Evolutionary conservation across 495 filamentous ascomycete genomes (phyloP), one percentile per base, ranked within the genome.

Genomic region (Penicillium longicatenatum): DNA sequence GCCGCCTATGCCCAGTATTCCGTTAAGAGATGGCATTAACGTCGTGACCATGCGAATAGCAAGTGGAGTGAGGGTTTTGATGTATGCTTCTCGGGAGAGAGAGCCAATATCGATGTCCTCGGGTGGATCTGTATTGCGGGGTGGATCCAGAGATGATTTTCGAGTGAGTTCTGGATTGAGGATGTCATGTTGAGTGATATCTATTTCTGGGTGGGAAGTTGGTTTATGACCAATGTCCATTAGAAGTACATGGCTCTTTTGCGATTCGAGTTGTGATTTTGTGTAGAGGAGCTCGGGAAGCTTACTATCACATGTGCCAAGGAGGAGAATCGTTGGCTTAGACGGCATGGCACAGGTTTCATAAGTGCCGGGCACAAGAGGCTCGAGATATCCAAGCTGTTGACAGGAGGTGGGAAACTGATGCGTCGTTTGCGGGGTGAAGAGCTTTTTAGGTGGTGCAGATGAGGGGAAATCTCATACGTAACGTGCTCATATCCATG

Each of bases 241-340:
- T 39, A 88, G 47, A 35, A 77, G 70, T 33, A 85, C 79, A 22
- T 66, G 66, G 20, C 65, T 37, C 9, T 46, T 45, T 24, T 46
- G 59, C 35, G n/a, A 65, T 35, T 78, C 58, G 54, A 86, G 77
- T 47, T 77, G 74, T 0, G 73, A 64, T 43, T 77, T 73, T 29
- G 86, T 76, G 68, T 82, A 86, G 16, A 87, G 74, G 11, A 85
- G 75, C 60, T 89, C 84, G 5, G 70, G 33, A 11, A 85, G 78
- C 62, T 90, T 90, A 48, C 86, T 88, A 67, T 90, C 87, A 67
- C 81, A 84, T 12, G 86, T 90, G 51, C 87, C 87, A 31, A 89
- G 64, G 22, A 89, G 68, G 53, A 81, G 71, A 39, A 90, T 76
- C n/a, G 72, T 75, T 7, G 75, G 72, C n/a, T 37, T 55, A 14